Percentiles rank a stretch among this genome's conserved stretches.
Conservation (phyloP, 129 eudicot species). For the Scalesia atractyloides region DNA sequence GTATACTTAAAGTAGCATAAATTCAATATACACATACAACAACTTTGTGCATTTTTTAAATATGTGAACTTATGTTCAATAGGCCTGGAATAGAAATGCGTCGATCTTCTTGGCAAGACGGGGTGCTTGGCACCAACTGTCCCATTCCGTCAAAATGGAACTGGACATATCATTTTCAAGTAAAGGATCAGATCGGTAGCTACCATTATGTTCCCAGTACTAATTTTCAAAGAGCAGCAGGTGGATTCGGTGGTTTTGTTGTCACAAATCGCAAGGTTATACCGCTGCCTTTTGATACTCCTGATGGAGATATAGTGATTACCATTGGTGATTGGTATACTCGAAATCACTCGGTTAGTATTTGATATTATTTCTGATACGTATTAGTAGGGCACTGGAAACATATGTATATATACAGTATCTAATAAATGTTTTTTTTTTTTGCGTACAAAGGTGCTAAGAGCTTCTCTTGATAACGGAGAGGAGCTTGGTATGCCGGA, state of each 20-base stretch:
- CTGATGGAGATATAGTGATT: constrained; percentile 72
- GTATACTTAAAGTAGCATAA: constrained; percentile 23
- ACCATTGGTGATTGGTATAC: constrained; percentile 94
- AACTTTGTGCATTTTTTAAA: constrained; percentile 8
- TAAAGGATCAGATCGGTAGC: constrained; percentile 69
- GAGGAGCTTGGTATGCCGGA: constrained; percentile 53
- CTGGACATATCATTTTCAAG: constrained; percentile 84
- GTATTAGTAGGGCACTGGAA: not conserved
- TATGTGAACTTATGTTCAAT: constrained; percentile 9
- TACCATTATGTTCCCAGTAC: constrained; percentile 47
- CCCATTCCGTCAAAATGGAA: constrained; percentile 79
- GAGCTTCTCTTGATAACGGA: constrained; percentile 65
- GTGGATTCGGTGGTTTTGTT: constrained; percentile 70
- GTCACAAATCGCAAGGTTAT: constrained; percentile 58
- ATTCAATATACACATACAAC: not conserved
- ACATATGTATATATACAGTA: not conserved
- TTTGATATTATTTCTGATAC: not conserved
- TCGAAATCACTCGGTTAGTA: constrained; percentile 42
- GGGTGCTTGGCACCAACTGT: constrained; percentile 91
- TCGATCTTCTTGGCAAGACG: constrained; percentile 95
- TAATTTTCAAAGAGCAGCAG: constrained; percentile 65
- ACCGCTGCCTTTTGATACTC: constrained; percentile 58
- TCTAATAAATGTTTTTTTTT: constrained; percentile 5
- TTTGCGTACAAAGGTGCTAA: constrained; percentile 38
- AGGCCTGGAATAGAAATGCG: constrained; percentile 97